phyloP scores from a whole-genome alignment of 805 yeast genomes.

The Candida khao-thaluensis region DNA sequence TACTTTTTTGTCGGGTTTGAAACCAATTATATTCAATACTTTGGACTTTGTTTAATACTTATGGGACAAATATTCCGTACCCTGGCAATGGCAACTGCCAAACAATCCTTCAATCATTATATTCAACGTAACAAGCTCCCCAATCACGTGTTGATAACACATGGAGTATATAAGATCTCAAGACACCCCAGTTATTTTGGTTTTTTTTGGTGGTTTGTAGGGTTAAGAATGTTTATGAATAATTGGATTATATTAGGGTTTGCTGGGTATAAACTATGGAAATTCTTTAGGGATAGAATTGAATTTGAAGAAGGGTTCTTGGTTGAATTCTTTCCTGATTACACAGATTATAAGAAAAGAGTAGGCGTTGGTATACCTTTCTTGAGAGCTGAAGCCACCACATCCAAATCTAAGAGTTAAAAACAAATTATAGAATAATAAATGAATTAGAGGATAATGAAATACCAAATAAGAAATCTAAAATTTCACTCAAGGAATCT shows the following conservation, averaged over 20 bases:
- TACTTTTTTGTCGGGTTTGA: not conserved
- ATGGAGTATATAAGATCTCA: slow-evolving; percentile 63
- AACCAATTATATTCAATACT: not conserved
- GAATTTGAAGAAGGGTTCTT: slow-evolving; percentile 67
- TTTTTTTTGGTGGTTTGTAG: slow-evolving; percentile 90
- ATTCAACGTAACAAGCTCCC: slow-evolving; percentile 52
- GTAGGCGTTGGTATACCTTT: slow-evolving; percentile 54
- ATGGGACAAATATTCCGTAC: slow-evolving; percentile 71
- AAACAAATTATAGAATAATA: too few species aligned
- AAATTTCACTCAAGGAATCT: not conserved
- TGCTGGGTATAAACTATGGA: slow-evolving; percentile 59
- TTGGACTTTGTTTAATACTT: slow-evolving; percentile 51
- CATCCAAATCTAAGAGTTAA: too few species aligned
- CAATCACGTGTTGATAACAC: slow-evolving; percentile 67
- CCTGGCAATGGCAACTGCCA: slow-evolving; percentile 84
- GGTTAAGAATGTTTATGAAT: slow-evolving; percentile 68
- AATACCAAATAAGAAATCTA: not conserved
- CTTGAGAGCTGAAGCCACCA: too few species aligned
- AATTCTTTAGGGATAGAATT: slow-evolving; percentile 70
- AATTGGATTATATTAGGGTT: slow-evolving; percentile 60
- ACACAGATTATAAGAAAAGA: slow-evolving; percentile 47
- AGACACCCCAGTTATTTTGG: slow-evolving; percentile 95
- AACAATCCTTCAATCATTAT: slow-evolving; percentile 79
- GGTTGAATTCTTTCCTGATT: slow-evolving; percentile 64
- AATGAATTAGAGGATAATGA: too few species aligned